Percentiles rank a stretch among this genome's conserved stretches.
phyloP scores from a whole-genome alignment of 176 grass and related monocot genomes.

The Raddia guianensis region DNA sequence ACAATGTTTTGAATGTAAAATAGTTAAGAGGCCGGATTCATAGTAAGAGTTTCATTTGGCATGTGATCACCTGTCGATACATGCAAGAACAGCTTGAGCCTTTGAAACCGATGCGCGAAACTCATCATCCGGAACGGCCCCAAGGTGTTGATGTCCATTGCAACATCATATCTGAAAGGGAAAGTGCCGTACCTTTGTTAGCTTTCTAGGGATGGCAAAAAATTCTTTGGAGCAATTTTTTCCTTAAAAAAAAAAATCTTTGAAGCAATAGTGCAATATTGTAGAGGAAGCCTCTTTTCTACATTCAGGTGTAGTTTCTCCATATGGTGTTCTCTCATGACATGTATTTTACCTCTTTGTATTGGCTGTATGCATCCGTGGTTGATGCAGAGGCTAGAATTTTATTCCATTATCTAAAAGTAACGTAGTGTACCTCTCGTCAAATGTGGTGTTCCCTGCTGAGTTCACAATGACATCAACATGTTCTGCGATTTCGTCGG shows the following conservation, averaged over 20 bases:
- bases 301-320: too few species aligned
- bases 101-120: conserved; percentile 70
- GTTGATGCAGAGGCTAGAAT: too few species aligned
- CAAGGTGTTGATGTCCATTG: conserved; percentile 89
- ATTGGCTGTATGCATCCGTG: too few species aligned
- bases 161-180: conserved; percentile 79
- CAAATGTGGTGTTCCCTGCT: conserved; percentile 89
- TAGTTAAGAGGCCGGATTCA: too few species aligned
- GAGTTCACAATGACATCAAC: conserved; percentile 87
- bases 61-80: conserved; percentile 78
- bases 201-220: too few species aligned
- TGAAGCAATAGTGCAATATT: too few species aligned
- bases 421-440: conserved; percentile 50
- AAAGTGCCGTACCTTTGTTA: not conserved
- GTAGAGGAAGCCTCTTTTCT: too few species aligned
- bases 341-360: too few species aligned
- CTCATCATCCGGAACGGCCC: conserved; percentile 93
- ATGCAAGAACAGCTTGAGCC: conserved; percentile 85
- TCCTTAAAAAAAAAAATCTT: too few species aligned
- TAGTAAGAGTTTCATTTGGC: not conserved
- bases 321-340: too few species aligned
- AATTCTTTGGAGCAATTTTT: too few species aligned
- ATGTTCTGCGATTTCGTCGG: conserved; percentile 57
- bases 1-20: not conserved
- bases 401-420: too few species aligned